phyloP scores from a whole-genome alignment of 78 protist genomes.

The Speleostelium caveatum region DNA sequence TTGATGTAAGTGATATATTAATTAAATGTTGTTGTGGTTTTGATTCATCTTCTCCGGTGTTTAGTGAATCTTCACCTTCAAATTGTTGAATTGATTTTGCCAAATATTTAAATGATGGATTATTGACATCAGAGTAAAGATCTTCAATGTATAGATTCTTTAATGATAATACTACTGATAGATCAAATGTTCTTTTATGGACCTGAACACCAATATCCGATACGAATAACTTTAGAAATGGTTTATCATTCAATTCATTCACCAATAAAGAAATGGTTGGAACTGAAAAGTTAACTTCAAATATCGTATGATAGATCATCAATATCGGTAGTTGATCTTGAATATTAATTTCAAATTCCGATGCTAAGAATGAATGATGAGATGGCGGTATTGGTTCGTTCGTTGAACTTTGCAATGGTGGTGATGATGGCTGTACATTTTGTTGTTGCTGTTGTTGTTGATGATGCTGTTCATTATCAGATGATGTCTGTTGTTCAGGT shows the following conservation, averaged over 20 bases:
- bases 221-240: constrained; percentile 47
- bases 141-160: constrained; percentile 59
- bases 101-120: constrained; percentile 9
- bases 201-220: constrained; percentile 58
- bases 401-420: background rate
- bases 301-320: constrained; percentile 59
- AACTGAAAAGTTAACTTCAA: constrained; percentile 41
- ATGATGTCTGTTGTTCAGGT: too few species aligned
- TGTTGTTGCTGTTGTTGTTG: background rate
- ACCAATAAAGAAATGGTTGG: constrained; percentile 17
- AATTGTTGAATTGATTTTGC: too few species aligned
- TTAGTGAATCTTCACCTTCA: too few species aligned
- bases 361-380: constrained; percentile 4
- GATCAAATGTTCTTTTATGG: constrained; percentile 50
- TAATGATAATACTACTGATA: constrained; percentile 19
- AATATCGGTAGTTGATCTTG: constrained; percentile 68
- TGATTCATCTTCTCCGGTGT: background rate
- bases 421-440: background rate
- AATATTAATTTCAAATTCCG: constrained; percentile 38
- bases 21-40: constrained; percentile 13
- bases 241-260: constrained; percentile 16
- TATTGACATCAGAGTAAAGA: constrained; percentile 28
- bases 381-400: background rate
- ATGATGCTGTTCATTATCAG: too few species aligned
- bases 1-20: constrained; percentile 20